Evolutionary conservation across 1,284 basidiomycete genomes (phyloP).

Genomic region (Fomitopsis palustris): DNA sequence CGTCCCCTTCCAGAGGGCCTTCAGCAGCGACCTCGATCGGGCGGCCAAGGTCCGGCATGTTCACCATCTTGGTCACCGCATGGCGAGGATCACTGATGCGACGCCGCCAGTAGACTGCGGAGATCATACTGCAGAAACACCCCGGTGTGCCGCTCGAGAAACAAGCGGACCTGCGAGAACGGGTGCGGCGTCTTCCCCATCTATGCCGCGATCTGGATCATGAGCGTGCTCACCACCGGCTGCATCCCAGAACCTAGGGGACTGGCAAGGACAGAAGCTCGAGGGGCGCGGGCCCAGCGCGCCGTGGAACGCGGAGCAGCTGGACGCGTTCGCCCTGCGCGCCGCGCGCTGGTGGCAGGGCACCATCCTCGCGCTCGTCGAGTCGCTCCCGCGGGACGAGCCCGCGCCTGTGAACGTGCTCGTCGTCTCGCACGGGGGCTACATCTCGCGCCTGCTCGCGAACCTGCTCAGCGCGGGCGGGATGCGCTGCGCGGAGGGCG

Average conservation of each 20-base stretch:
- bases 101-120: slow-evolving; percentile 49
- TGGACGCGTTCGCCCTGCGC: slow-evolving; percentile 41
- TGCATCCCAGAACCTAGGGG: slow-evolving; percentile 54
- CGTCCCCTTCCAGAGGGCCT: slow-evolving; percentile 49
- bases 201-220: neutral
- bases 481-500: slow-evolving; percentile 36
- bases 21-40: slow-evolving; percentile 63
- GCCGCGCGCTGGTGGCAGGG: slow-evolving; percentile 58
- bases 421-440: slow-evolving; percentile 63
- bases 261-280: slow-evolving; percentile 48
- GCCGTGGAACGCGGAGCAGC: slow-evolving; percentile 32
- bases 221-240: neutral
- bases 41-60: slow-evolving; percentile 44
- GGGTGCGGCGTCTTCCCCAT: slow-evolving; percentile 39
- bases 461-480: slow-evolving; percentile 39
- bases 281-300: slow-evolving; percentile 15
- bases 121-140: slow-evolving; percentile 55
- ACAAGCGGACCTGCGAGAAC: slow-evolving; percentile 53
- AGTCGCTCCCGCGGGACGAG: slow-evolving; percentile 16
- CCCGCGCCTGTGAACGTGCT: slow-evolving; percentile 43
- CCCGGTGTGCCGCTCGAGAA: slow-evolving; percentile 39
- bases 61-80: neutral
- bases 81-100: neutral
- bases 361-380: slow-evolving; percentile 38
- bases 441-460: slow-evolving; percentile 51